These are phyloP conservation scores for Nannochloropsis salina DNA, from an alignment of 108 stramenopile genomes.

Conservation along the genomic window DNA sequence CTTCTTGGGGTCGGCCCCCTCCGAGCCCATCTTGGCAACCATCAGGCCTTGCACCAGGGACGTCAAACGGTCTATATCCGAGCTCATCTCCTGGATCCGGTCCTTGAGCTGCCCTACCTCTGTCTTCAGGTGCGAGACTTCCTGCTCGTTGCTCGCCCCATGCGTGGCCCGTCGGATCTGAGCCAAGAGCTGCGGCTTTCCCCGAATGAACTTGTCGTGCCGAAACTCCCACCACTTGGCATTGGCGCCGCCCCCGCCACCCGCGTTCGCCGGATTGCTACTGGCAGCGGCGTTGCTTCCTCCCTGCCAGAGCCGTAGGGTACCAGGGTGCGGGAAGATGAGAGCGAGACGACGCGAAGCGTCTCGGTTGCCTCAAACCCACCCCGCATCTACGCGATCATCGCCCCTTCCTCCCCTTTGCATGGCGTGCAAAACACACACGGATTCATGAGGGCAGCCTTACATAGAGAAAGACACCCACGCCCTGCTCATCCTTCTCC, in stretches of 20 bases:
- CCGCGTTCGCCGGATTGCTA: background rate
- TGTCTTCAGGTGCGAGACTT: conserved; percentile 1
- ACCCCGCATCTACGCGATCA: too few relatives aligned
- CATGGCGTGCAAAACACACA: too few relatives aligned
- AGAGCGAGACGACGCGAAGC: too few relatives aligned
- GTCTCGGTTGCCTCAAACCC: too few relatives aligned
- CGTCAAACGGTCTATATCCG: background rate
- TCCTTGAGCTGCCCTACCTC: conserved; percentile 18
- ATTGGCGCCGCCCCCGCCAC: background rate
- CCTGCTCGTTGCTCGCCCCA: conserved; percentile 6
- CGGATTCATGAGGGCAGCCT: too few relatives aligned
- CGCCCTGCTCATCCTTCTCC: too few relatives aligned
- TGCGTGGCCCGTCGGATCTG: conserved; percentile 57
- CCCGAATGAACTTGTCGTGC: conserved; percentile 53
- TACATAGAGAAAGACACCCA: too few relatives aligned
- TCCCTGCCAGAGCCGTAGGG: background rate
- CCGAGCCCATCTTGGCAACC: background rate
- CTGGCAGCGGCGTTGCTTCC: background rate
- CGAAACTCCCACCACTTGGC: conserved; percentile 55
- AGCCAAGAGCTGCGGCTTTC: conserved; percentile 48
- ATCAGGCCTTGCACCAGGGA: background rate
- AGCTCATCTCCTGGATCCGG: conserved; percentile 4
- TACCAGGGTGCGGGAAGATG: too few relatives aligned
- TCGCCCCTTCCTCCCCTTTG: too few relatives aligned
- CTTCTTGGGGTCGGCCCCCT: background rate